Conservation (phyloP, 2,329 filamentous ascomycete genomes). For the Aspergillus fructus region DNA sequence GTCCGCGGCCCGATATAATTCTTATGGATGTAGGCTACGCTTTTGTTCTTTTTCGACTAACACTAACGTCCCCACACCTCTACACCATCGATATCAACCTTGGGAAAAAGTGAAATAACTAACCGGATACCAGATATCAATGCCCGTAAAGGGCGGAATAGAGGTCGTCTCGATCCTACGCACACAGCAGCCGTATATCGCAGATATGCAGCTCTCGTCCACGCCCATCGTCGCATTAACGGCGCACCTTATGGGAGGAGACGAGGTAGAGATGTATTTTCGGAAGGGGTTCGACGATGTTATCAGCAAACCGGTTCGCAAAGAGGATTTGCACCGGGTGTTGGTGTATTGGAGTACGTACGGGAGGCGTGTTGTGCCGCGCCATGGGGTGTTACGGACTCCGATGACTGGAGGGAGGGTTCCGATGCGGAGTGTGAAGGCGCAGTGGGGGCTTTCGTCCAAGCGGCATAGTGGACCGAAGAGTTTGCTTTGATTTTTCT, state of each 20-base stretch:
- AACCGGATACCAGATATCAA: neutral
- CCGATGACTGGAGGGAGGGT: neutral
- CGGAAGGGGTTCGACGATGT: neutral
- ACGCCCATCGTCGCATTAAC: conserved; percentile 1
- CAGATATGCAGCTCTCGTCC: neutral
- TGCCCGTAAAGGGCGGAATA: conserved; percentile 6
- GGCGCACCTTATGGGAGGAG: neutral
- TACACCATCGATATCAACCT: too few relatives aligned
- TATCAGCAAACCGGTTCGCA: neutral
- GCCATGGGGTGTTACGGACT: neutral
- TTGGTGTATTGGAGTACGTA: neutral
- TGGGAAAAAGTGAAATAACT: neutral
- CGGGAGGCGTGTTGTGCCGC: neutral
- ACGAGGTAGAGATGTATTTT: too few relatives aligned
- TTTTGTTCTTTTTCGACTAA: neutral
- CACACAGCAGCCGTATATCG: neutral
- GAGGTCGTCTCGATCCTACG: conserved; percentile 4
- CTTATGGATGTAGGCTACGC: conserved; percentile 3
- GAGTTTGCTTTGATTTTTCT: neutral
- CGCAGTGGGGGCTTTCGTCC: neutral
- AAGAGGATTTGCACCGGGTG: neutral
- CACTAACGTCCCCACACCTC: too few relatives aligned
- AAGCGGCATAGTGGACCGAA: neutral
- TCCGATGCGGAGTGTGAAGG: neutral
- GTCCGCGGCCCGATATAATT: conserved; percentile 2